phyloP scores from a whole-genome alignment of 1,139 yeast genomes.

The Candida labiduridarum region DNA sequence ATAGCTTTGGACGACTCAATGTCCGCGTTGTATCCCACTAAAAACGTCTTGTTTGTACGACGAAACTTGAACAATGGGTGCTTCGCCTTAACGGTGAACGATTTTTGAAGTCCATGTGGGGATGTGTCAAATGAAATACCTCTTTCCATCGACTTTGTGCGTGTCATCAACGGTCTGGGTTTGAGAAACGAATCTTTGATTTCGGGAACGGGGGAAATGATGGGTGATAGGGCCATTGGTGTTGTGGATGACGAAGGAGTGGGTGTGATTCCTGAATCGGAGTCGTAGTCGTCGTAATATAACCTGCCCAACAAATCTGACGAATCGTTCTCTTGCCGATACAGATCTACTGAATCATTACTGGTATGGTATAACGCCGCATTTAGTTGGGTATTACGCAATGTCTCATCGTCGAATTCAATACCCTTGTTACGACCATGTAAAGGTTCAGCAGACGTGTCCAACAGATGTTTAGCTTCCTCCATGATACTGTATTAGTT shows the following conservation, averaged over 20 bases:
- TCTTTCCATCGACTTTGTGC: conserved; percentile 24
- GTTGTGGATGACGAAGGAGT: conserved; percentile 17
- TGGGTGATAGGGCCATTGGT: conserved; percentile 5
- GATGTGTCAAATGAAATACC: conserved; percentile 60
- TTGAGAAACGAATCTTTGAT: conserved; percentile 2
- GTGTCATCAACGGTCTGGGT: conserved; percentile 9
- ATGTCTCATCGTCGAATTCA: conserved; percentile 27
- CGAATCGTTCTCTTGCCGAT: conserved; percentile 40
- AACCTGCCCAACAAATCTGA: conserved; percentile 47
- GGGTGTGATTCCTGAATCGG: conserved; percentile 30
- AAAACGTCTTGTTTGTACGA: conserved; percentile 61
- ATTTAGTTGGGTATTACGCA: conserved; percentile 41
- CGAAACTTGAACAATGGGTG: conserved; percentile 58
- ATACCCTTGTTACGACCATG: neutral
- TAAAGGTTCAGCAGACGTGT: neutral
- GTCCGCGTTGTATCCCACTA: conserved; percentile 64
- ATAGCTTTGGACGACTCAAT: conserved; percentile 60
- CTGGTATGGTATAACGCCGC: conserved; percentile 44
- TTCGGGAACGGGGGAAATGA: neutral
- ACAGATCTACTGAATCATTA: conserved; percentile 44
- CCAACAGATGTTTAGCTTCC: neutral
- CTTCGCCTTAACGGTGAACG: conserved; percentile 55
- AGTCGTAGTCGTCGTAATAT: conserved; percentile 48
- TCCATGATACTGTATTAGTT: neutral
- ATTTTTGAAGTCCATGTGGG: conserved; percentile 39